Evolutionary conservation across 2,329 filamentous ascomycete species (phyloP).

Genomic region (Aschersonia sp.): DNA sequence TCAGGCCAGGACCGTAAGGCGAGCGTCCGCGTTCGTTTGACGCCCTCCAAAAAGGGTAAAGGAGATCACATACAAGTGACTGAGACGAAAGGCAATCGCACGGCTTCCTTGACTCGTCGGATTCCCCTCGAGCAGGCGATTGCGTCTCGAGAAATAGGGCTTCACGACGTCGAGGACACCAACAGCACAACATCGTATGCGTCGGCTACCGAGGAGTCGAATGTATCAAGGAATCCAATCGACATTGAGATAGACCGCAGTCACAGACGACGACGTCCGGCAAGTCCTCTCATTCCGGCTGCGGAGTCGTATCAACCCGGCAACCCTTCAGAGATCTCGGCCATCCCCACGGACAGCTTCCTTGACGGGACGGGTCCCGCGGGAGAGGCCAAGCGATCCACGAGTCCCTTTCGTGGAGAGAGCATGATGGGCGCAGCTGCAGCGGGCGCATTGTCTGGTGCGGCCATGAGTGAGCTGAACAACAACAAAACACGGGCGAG

Average conservation of each 20-base stretch:
- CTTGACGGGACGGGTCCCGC: slow-evolving; percentile 40
- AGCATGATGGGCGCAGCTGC: slow-evolving; percentile 22
- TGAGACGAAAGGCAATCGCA: slow-evolving; percentile 59
- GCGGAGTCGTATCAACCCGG: slow-evolving; percentile 46
- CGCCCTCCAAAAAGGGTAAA: slow-evolving; percentile 55
- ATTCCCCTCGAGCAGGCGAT: slow-evolving; percentile 35
- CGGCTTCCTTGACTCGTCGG: slow-evolving; percentile 39
- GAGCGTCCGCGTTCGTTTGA: slow-evolving; percentile 67
- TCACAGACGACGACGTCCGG: slow-evolving; percentile 42
- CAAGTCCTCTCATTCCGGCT: slow-evolving; percentile 52
- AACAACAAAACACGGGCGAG: slow-evolving; percentile 29
- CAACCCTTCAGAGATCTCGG: slow-evolving; percentile 72
- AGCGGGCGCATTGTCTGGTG: slow-evolving; percentile 18
- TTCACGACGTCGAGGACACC: slow-evolving; percentile 42
- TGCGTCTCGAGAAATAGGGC: slow-evolving; percentile 26
- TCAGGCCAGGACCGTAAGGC: slow-evolving; percentile 53
- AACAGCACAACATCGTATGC: slow-evolving; percentile 59
- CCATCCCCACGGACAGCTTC: slow-evolving; percentile 50
- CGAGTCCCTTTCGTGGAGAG: slow-evolving; percentile 26
- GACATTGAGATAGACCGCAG: slow-evolving; percentile 74
- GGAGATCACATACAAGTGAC: slow-evolving; percentile 79
- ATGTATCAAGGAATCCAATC: slow-evolving; percentile 61
- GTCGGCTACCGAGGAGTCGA: slow-evolving; percentile 67
- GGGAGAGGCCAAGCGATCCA: slow-evolving; percentile 23
- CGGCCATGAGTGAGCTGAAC: slow-evolving; percentile 26